phyloP scores from a whole-genome alignment of 176 grass and related monocot species.

The Oryza meridionalis region DNA sequence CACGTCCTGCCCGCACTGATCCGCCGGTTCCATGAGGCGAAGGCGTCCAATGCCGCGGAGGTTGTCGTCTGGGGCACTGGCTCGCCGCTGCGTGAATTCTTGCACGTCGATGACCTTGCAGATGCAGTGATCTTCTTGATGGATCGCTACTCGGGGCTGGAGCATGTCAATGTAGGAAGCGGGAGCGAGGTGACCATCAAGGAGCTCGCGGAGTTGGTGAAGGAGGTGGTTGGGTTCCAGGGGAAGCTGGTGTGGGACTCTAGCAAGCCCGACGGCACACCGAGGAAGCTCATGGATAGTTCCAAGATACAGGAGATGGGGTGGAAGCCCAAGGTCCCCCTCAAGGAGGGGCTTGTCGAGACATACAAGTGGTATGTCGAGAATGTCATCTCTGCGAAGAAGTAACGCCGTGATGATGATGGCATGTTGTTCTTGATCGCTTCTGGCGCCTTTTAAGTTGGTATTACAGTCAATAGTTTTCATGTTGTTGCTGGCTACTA shows the following conservation, averaged over 20 bases:
- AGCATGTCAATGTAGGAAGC: conserved; percentile 78
- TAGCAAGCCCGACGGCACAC: conserved; percentile 70
- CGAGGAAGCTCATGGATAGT: conserved; percentile 87
- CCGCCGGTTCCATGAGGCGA: conserved; percentile 76
- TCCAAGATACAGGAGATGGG: conserved; percentile 76
- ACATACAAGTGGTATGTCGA: conserved; percentile 88
- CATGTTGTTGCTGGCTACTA: background rate
- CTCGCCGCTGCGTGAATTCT: conserved; percentile 69
- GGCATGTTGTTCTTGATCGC: background rate
- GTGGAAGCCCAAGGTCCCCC: conserved; percentile 64
- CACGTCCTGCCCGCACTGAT: conserved; percentile 68
- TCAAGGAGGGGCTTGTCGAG: conserved; percentile 63
- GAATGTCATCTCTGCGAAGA: conserved; percentile 43
- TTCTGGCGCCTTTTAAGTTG: background rate
- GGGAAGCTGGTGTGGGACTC: conserved; percentile 74
- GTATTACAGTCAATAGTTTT: conserved; percentile 7
- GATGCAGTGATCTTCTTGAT: conserved; percentile 72
- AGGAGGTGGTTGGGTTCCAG: conserved; percentile 67
- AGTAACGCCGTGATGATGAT: background rate
- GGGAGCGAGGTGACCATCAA: conserved; percentile 76
- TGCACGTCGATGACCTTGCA: conserved; percentile 73
- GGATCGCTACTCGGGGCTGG: conserved; percentile 65
- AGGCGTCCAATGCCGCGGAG: conserved; percentile 42
- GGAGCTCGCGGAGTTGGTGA: conserved; percentile 73
- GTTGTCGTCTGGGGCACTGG: conserved; percentile 81